Conservation (phyloP, 73 alveolate genomes). For the Tetrahymena thermophila region DNA sequence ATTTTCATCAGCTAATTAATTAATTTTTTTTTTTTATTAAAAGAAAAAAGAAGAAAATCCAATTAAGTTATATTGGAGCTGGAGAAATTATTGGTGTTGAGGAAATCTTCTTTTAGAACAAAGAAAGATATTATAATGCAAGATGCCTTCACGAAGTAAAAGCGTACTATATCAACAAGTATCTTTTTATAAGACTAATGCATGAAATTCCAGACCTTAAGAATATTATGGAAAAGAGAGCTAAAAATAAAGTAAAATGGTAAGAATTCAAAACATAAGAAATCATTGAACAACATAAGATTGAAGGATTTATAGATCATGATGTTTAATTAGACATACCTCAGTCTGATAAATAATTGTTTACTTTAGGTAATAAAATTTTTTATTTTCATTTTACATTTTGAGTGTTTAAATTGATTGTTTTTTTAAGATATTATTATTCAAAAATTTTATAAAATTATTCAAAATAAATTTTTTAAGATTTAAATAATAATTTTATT, state of each 20-base stretch:
- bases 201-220: neutral
- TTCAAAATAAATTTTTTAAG: too few species aligned
- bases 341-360: neutral
- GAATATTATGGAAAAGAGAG: neutral
- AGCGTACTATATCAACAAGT: neutral
- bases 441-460: too few species aligned
- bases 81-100: neutral
- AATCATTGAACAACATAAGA: neutral
- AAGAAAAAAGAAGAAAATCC: neutral
- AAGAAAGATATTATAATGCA: neutral
- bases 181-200: neutral
- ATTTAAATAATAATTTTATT: too few species aligned
- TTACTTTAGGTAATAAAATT: neutral
- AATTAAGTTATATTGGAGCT: neutral
- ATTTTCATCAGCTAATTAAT: too few species aligned
- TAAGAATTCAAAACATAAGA: neutral
- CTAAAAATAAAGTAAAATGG: neutral
- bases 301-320: neutral
- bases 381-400: neutral
- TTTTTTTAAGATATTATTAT: too few species aligned
- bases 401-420: too few species aligned
- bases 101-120: neutral
- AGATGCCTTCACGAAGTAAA: neutral
- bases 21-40: too few species aligned
- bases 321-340: neutral